Base-by-base conservation (phyloP, 1,284 basidiomycete species). In the Microbotryomycetes sp. region DNA sequence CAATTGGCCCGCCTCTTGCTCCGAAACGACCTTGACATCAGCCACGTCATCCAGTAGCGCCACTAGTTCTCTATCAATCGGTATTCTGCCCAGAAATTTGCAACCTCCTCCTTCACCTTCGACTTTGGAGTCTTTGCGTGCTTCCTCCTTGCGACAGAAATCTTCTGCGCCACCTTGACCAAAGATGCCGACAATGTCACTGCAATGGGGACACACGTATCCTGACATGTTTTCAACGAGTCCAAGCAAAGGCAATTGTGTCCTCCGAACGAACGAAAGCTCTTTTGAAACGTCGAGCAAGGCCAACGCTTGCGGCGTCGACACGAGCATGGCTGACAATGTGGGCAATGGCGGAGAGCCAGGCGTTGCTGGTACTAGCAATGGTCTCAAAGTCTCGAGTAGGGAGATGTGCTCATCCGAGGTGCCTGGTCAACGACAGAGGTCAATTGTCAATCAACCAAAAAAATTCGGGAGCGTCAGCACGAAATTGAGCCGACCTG, bases 201-300 rank as follows among this genome's bases (percentile, higher is more conserved):
- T 87, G 60, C 78, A 79, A 63, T 79, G 78, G 25, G 94, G 94
- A 74, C 96, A 99, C 12, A 89, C 89, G 77, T 97, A 98, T 47
- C 96, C 96, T 62, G 91, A 91, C 96, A 98, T 97, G 78, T 98
- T 99, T 75, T 98, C 96, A 65, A 99, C 86, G 54, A 99, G 77
- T 6, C 96, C 96, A 51, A 97, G 78, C n/a, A 99, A 86, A 4
- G 88, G 91, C 9, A 98, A 80, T 31, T 82, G 80, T 53, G 92
- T 88, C 26, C 91, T 85, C 22, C 86, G 85, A 15, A 93, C 90
- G 78, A 99, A 98, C 49, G 92, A 93, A 60, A 98, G 81, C 66
- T 90, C 94, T 77, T 98, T 97, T 79, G 93, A 85, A 49, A 89
- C 92, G 76, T 98, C 96, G 74, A 91, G 85, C 52, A 98, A 81